A percentile compares a stretch with the other conserved stretches of the same genome.
phyloP scores from a whole-genome alignment of 345 rosid species.

The Camelina laxa region DNA sequence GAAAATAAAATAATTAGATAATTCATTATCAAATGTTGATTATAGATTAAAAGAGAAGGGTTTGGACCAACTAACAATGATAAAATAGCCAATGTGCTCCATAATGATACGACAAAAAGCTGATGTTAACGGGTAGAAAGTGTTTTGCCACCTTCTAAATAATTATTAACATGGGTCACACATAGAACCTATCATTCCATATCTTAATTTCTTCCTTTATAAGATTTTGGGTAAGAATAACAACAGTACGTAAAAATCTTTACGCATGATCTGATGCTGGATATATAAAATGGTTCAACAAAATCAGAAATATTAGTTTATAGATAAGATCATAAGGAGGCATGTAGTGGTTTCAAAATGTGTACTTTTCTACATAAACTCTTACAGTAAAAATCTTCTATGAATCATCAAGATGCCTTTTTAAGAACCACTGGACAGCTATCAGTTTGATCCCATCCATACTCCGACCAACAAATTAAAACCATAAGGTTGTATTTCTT shows the following conservation, averaged over 20 bases:
- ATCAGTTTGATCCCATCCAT: slow-evolving; percentile 19
- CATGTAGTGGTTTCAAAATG: slow-evolving; percentile 14
- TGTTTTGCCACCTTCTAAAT: slow-evolving; percentile 42
- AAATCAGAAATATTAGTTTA: no score
- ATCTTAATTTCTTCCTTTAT: slow-evolving; percentile 6
- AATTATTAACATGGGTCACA: slow-evolving; percentile 38
- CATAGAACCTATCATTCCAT: background rate
- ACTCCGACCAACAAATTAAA: slow-evolving; percentile 16
- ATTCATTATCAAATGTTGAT: slow-evolving; percentile 31
- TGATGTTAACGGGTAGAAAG: slow-evolving; percentile 40
- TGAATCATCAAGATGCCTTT: slow-evolving; percentile 25
- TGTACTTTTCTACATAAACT: background rate
- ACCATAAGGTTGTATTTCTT: background rate
- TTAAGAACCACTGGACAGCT: slow-evolving; percentile 14
- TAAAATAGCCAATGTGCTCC: slow-evolving; percentile 39
- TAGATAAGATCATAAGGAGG: background rate
- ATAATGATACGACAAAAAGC: slow-evolving; percentile 41
- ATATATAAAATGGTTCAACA: background rate
- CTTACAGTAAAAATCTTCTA: background rate
- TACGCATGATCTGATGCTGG: background rate
- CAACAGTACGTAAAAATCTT: slow-evolving; percentile 19
- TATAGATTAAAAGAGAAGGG: slow-evolving; percentile 2
- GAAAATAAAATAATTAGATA: slow-evolving; percentile 20
- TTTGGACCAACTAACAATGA: slow-evolving; percentile 23
- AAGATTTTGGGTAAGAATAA: background rate